phyloP scores from a whole-genome alignment of 441 rosid genomes.

The Aquilaria agallochum region DNA sequence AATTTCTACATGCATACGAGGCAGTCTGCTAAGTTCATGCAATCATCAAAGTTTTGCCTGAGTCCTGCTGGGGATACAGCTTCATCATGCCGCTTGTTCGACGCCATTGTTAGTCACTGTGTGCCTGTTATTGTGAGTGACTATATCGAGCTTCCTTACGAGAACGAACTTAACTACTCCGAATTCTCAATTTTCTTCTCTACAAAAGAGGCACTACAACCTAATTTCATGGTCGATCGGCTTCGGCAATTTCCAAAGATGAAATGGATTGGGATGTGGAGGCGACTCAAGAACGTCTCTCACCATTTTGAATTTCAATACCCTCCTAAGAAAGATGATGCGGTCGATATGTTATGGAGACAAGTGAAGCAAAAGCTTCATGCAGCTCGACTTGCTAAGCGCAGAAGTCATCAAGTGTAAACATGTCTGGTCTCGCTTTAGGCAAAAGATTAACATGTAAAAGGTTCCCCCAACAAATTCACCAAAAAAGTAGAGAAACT shows the following conservation, averaged over 20 bases:
- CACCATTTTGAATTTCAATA: conserved; percentile 72
- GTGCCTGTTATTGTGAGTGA: conserved; percentile 79
- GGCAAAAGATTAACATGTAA: too few species aligned
- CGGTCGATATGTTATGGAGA: conserved; percentile 80
- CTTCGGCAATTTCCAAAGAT: conserved; percentile 60
- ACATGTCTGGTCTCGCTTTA: not conserved
- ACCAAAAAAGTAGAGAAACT: too few species aligned
- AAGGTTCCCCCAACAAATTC: too few species aligned
- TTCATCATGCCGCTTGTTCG: conserved; percentile 83
- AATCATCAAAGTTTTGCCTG: conserved; percentile 76
- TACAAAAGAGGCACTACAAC: conserved; percentile 55
- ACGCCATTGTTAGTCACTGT: conserved; percentile 86
- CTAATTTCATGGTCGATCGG: conserved; percentile 53
- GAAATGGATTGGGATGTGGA: conserved; percentile 78
- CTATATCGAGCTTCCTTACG: conserved; percentile 76
- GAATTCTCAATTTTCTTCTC: conserved; percentile 74
- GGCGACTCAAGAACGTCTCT: conserved; percentile 52
- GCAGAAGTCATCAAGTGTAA: conserved; percentile 72
- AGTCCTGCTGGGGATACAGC: conserved; percentile 93
- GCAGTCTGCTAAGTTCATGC: conserved; percentile 83
- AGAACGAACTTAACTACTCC: conserved; percentile 74
- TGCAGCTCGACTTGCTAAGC: conserved; percentile 47
- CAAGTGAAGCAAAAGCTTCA: conserved; percentile 71
- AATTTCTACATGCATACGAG: not conserved
- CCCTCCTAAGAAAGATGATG: conserved; percentile 75